phyloP scores from a whole-genome alignment of 805 yeast species.

The Myxozyma geophila region DNA sequence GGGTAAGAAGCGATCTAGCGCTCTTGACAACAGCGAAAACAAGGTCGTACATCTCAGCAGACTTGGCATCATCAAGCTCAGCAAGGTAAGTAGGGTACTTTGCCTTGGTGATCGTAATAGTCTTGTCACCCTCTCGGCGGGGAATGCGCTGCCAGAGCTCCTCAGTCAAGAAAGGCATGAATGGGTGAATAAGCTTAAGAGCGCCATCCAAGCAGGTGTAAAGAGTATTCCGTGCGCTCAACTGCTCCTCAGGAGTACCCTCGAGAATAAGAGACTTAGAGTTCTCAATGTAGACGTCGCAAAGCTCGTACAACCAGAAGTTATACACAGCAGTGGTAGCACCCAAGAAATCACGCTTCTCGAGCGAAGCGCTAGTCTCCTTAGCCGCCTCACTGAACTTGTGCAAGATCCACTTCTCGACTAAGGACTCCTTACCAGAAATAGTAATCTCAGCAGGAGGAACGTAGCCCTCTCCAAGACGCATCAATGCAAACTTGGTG shows the following conservation, averaged over 20 bases:
- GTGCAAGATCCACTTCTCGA: slow-evolving; percentile 95
- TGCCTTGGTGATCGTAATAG: slow-evolving; percentile 77
- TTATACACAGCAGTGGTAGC: slow-evolving; percentile 86
- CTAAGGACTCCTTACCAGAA: slow-evolving; percentile 84
- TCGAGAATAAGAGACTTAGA: slow-evolving; percentile 90
- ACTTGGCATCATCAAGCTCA: slow-evolving; percentile 64
- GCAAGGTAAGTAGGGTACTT: slow-evolving; percentile 69
- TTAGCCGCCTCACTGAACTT: slow-evolving; percentile 74
- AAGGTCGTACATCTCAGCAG: slow-evolving; percentile 78
- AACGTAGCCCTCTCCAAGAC: slow-evolving; percentile 83
- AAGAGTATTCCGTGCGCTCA: slow-evolving; percentile 90
- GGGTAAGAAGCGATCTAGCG: slow-evolving; percentile 89
- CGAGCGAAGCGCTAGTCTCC: slow-evolving; percentile 67
- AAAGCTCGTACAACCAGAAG: slow-evolving; percentile 92
- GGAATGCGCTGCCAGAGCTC: slow-evolving; percentile 99
- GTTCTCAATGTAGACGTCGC: slow-evolving; percentile 98
- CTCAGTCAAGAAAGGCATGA: slow-evolving; percentile 96
- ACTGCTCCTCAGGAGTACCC: slow-evolving; percentile 77
- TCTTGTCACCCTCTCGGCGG: slow-evolving; percentile 71
- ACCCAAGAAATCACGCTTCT: slow-evolving; percentile 84
- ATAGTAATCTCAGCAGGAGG: slow-evolving; percentile 69
- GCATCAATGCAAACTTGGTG: slow-evolving; percentile 91
- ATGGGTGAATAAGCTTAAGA: slow-evolving; percentile 90
- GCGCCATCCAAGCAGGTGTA: slow-evolving; percentile 93
- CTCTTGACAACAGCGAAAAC: slow-evolving; percentile 85